These are phyloP conservation scores for Gypsophila paniculata DNA, from an alignment of 179 eudicot species.

Conservation along the genomic window DNA sequence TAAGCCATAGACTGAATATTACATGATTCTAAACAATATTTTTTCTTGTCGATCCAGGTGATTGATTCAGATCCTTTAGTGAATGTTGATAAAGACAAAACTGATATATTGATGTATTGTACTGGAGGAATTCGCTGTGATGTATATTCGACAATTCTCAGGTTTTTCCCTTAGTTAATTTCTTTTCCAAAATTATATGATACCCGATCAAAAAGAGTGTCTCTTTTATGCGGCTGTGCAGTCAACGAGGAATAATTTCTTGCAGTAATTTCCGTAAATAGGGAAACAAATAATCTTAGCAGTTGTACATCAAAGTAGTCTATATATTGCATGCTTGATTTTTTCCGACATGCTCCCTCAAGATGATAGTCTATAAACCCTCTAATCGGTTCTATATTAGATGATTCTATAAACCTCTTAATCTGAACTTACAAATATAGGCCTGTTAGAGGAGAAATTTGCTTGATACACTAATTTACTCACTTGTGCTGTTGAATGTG, in stretches of 20 bases:
- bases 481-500: too few species aligned
- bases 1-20: neutral
- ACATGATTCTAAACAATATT: neutral
- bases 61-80: conserved; percentile 73
- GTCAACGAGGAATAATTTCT: neutral
- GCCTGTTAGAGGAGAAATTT: neutral
- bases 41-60: conserved; percentile 38
- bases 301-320: neutral
- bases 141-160: conserved; percentile 86
- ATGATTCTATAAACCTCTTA: neutral
- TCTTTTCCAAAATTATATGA: conserved; percentile 16
- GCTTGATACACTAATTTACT: neutral
- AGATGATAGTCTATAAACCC: neutral
- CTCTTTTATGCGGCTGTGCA: conserved; percentile 7
- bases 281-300: neutral
- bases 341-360: too few species aligned
- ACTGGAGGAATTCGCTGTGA: conserved; percentile 99
- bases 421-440: neutral
- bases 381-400: neutral
- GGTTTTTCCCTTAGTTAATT: conserved; percentile 38
- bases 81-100: conserved; percentile 66
- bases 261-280: neutral
- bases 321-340: neutral
- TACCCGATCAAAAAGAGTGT: neutral
- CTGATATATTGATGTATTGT: conserved; percentile 89